Evolutionary conservation across 2,329 filamentous ascomycete species (phyloP), one percentile per base, ranked within the genome.

Genomic region (Tolypocladium tundrense): DNA sequence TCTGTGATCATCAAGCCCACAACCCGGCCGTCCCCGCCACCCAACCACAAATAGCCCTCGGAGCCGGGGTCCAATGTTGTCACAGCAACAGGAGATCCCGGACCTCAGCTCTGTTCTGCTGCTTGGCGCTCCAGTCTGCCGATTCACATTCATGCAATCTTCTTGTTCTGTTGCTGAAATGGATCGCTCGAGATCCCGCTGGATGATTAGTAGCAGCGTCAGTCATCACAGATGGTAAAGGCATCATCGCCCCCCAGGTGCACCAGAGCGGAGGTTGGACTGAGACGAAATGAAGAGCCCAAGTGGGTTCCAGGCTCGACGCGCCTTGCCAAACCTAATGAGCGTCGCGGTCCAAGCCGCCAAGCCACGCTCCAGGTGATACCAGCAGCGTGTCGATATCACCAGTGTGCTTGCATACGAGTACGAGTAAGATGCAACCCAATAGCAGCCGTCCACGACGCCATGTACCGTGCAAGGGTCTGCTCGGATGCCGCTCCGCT

Each of bases 361-460:
- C 48, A 52, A 52, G 48, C 53, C 53, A 42, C 37, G 53, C 13
- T 19, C 35, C 13, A 6, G 40, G 24, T n/a, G 19, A 54, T 45
- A n/a, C n/a, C 21, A 16, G n/a, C 58, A 54, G 54, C n/a, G 54
- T 54, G 58, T 54, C 58, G 53, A 53, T 45, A 54, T 35, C 21
- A 53, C 3, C n/a, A 50, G 37, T 31, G n/a, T 27, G 53, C 54
- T 24, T 56, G 54, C 50, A 56, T 27, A 3, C 24, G 24, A 27
- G 24, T 27, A 27, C 24, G 24, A 27, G 24, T 56, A 24, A 57
- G 45, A 39, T 35, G 55, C 64, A 68, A 61, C 55, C 68, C 68
- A 70, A 72, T 72, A 60, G 57, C 60, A 50, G 51, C 59, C 60
- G 60, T 69, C 67, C 70, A 72, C 70, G 70, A 72, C 63, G 65